Conservation (phyloP, 2,329 filamentous ascomycete genomes). For the Xylaria sp. region DNA sequence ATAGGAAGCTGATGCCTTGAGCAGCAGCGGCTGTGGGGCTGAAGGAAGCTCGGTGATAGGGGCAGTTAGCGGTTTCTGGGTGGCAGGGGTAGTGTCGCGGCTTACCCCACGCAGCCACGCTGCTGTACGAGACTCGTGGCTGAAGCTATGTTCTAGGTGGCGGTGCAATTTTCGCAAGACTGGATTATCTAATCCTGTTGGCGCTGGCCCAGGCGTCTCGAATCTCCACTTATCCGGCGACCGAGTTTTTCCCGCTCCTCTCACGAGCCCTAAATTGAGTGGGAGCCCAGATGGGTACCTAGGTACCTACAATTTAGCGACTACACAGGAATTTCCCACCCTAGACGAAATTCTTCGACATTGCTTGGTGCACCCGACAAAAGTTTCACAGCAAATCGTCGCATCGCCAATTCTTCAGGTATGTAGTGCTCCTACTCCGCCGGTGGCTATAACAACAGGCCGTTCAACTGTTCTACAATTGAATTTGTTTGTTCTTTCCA, state of each 20-base stretch:
- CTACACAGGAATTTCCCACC: conserved; percentile 40
- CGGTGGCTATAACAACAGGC: neutral
- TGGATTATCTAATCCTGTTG: neutral
- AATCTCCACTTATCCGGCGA: conserved; percentile 16
- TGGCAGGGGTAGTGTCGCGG: neutral
- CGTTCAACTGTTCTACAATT: neutral
- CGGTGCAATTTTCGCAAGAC: conserved; percentile 1
- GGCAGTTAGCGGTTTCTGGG: neutral
- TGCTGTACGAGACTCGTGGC: conserved; percentile 16
- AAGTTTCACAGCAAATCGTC: conserved; percentile 40
- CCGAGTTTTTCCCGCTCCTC: conserved; percentile 30
- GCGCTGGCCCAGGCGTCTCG: neutral
- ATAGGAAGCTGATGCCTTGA: conserved; percentile 18
- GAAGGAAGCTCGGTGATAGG: conserved; percentile 12
- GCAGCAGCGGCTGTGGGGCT: conserved; percentile 13
- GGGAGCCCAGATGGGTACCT: conserved; percentile 31
- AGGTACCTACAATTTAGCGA: conserved; percentile 40
- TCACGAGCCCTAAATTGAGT: conserved; percentile 31
- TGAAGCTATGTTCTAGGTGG: conserved; percentile 11
- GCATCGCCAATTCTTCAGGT: conserved; percentile 42
- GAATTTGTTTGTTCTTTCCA: neutral
- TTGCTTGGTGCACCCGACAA: conserved; percentile 34
- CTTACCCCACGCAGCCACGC: neutral
- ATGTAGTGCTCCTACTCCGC: conserved; percentile 24
- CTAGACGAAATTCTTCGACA: conserved; percentile 39